Conservation (phyloP, 192 early-diverging fungal genomes). For the Endogone sp. region DNA sequence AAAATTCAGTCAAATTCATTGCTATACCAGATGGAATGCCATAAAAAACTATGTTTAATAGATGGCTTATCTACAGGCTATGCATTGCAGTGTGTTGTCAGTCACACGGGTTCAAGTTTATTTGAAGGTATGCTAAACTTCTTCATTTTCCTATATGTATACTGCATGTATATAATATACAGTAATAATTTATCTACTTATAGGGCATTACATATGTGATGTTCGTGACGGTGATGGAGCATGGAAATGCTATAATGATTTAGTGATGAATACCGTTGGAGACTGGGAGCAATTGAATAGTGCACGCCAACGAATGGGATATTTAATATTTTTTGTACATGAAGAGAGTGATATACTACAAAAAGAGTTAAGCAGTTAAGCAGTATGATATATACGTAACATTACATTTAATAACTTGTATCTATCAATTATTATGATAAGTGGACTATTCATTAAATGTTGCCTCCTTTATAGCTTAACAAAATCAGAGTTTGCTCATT, state of each 20-base stretch:
- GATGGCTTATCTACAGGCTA: neutral
- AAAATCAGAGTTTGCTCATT: too few relatives aligned
- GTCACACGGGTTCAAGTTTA: neutral
- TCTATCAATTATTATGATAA: too few relatives aligned
- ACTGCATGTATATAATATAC: too few relatives aligned
- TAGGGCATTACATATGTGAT: neutral
- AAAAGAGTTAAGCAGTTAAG: too few relatives aligned
- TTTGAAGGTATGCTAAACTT: neutral
- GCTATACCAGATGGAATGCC: neutral
- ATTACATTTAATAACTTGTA: too few relatives aligned
- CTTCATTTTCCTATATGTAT: too few relatives aligned
- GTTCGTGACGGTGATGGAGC: neutral
- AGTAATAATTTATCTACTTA: neutral
- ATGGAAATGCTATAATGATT: neutral
- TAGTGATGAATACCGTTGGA: neutral
- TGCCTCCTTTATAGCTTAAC: too few relatives aligned
- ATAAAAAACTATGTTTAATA: neutral
- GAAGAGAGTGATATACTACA: too few relatives aligned
- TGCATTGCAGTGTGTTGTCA: neutral
- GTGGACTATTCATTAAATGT: too few relatives aligned
- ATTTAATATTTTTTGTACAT: neutral
- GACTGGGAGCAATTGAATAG: neutral
- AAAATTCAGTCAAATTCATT: neutral
- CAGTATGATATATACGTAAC: too few relatives aligned
- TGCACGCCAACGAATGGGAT: neutral